Conservation (phyloP, 2,329 filamentous ascomycete species). For the Allantophomopsis cytisporea region DNA sequence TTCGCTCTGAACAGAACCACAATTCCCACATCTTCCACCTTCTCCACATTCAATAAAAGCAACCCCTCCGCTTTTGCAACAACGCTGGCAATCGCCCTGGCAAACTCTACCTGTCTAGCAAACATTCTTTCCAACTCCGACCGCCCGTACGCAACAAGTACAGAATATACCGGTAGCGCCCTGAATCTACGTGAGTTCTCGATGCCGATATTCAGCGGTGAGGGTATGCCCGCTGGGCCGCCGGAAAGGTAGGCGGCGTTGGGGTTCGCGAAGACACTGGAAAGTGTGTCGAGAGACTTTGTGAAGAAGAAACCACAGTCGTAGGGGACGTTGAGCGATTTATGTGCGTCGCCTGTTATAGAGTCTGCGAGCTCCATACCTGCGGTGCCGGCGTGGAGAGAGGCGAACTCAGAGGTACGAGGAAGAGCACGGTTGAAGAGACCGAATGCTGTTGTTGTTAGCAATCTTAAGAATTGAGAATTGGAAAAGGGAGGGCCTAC, state of each 20-base stretch:
- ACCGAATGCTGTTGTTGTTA: slow-evolving; percentile 55
- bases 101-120: slow-evolving; percentile 56
- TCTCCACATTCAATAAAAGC: slow-evolving; percentile 37
- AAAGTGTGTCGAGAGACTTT: slow-evolving; percentile 41
- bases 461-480: not conserved
- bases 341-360: slow-evolving; percentile 78
- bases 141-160: slow-evolving; percentile 60
- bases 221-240: slow-evolving; percentile 40
- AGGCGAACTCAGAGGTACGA: slow-evolving; percentile 37
- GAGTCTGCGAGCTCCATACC: slow-evolving; percentile 77
- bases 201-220: slow-evolving; percentile 73
- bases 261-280: slow-evolving; percentile 63
- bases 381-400: slow-evolving; percentile 33
- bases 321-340: slow-evolving; percentile 89
- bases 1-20: slow-evolving; percentile 69
- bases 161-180: slow-evolving; percentile 79
- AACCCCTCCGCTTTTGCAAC: slow-evolving; percentile 54
- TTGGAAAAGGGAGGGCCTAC: slow-evolving; percentile 21
- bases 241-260: slow-evolving; percentile 68
- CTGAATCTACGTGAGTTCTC: slow-evolving; percentile 89
- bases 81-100: slow-evolving; percentile 51
- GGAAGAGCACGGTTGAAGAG: slow-evolving; percentile 61
- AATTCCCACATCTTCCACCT: slow-evolving; percentile 25
- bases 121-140: slow-evolving; percentile 58
- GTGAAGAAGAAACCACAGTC: slow-evolving; percentile 87